A percentile compares a stretch with the other conserved stretches of the same genome.
Evolutionary conservation across 768 basidiomycete species (phyloP).

Genomic region (Russula sp.): DNA sequence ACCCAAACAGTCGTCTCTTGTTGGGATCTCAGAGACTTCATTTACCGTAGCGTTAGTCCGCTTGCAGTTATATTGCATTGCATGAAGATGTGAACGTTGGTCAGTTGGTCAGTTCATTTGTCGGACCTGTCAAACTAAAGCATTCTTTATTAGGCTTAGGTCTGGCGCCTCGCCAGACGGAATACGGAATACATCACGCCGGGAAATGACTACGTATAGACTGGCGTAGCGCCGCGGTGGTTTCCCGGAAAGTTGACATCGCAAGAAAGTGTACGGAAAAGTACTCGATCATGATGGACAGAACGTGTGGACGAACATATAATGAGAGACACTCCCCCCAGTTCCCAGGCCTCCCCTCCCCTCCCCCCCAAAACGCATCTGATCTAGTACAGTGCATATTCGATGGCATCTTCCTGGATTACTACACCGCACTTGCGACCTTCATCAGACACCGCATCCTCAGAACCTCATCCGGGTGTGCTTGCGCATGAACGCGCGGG

Average conservation of each 20-base stretch:
- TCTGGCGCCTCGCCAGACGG: not conserved
- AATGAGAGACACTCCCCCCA: not conserved
- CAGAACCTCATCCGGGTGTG: not conserved
- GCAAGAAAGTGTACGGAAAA: no score
- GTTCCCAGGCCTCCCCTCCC: not conserved
- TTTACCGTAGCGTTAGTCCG: no score
- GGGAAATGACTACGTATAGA: not conserved
- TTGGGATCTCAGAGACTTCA: no score
- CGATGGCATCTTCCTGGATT: conserved; percentile 3
- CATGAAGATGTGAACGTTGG: no score
- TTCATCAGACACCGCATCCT: not conserved
- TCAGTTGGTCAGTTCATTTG: not conserved
- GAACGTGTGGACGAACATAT: not conserved
- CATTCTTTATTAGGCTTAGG: not conserved
- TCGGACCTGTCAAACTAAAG: not conserved
- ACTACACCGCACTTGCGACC: not conserved
- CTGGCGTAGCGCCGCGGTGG: not conserved
- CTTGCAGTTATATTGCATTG: no score
- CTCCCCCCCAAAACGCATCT: not conserved
- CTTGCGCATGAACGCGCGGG: not conserved
- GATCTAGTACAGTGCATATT: not conserved
- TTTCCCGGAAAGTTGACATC: not conserved
- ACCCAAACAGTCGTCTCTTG: no score
- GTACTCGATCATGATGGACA: no score
- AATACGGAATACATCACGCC: not conserved